Conservation (phyloP, 345 rosid genomes). For the Arabis hirsuta region DNA sequence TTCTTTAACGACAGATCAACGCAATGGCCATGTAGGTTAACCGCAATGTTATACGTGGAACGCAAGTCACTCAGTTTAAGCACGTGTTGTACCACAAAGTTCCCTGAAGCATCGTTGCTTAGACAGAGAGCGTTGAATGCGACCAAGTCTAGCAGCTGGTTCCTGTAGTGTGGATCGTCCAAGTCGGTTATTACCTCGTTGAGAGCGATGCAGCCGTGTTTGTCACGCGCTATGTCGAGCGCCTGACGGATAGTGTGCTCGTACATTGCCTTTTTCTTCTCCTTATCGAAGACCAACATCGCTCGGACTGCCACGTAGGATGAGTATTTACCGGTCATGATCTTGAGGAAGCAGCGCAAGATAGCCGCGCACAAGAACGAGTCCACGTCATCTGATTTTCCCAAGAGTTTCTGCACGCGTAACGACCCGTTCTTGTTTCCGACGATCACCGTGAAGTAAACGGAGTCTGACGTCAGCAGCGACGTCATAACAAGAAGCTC, state of each 20-base stretch:
- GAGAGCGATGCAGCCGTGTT: too few species aligned
- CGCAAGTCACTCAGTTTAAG: too few species aligned
- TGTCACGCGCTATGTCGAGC: too few species aligned
- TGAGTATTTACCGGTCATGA: conserved; percentile 29
- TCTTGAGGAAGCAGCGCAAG: conserved; percentile 13
- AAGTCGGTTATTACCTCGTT: too few species aligned
- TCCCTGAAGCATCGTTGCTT: too few species aligned
- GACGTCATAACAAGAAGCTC: background rate
- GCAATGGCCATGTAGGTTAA: background rate
- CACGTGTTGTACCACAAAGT: too few species aligned
- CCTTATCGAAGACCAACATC: background rate
- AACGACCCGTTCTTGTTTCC: conserved; percentile 9
- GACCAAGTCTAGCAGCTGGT: too few species aligned
- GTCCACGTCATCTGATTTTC: conserved; percentile 27
- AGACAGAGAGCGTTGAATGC: too few species aligned
- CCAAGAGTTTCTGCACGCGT: conserved; percentile 30
- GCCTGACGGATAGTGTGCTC: too few species aligned
- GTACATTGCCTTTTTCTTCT: too few species aligned
- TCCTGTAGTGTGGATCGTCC: too few species aligned
- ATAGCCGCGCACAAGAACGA: conserved; percentile 1
- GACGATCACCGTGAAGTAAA: conserved; percentile 11
- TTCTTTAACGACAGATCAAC: conserved; percentile 14
- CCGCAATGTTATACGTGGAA: background rate
- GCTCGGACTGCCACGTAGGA: conserved; percentile 30
- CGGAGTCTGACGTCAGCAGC: conserved; percentile 15